Base-by-base conservation (phyloP, 176 grass and related monocot species). In the Bromus sterilis region DNA sequence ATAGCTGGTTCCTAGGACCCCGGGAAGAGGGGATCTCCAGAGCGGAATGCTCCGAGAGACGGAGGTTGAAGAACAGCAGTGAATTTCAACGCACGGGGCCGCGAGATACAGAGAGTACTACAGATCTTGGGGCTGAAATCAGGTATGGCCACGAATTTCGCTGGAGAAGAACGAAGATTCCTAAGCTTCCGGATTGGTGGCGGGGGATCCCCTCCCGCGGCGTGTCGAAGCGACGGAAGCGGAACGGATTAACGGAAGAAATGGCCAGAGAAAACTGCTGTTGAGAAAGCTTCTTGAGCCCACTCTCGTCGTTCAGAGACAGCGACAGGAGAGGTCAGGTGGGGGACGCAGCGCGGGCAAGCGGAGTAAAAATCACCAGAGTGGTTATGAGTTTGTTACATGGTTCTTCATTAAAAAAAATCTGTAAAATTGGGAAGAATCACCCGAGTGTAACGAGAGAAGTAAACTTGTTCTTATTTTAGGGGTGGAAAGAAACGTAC, bases 211-310 rank as follows among this genome's bases (percentile, higher is more conserved):
- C 16, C 43, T 63, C 33, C 34, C 42, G 86, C 71, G 32, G 30
- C 67, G 69, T 77, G 69, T 77, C 25, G 35, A 86, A 75, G 44
- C 70, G 59, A 84, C 46, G 46, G 56, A 46, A 74, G 57, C 20
- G 56, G 56, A 44, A 39, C 12, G 26, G 80, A 78, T 65, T 83
- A 42, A 25, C 64, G 21, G 63, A 65, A 46, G 71, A 87, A 21
- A 74, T 41, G 44, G 35, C 21, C 11, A 58, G 34, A 79, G 80
- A 63, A 31, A 34, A 59, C 25, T 65, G 30, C 15, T 65, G 32
- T 20, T 10, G 43, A 51, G 18, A 55, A 75, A 34, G 35, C n/a
- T 25, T 29, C n/a, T 20, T 20, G 24, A 28, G 55, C 34, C 55
- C 75, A 11, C 56, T 30, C 7, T 29, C 46, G 2, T 37, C 36